Base-by-base conservation (phyloP, 2,329 filamentous ascomycete species). In the Emergomyces pasteurianus region DNA sequence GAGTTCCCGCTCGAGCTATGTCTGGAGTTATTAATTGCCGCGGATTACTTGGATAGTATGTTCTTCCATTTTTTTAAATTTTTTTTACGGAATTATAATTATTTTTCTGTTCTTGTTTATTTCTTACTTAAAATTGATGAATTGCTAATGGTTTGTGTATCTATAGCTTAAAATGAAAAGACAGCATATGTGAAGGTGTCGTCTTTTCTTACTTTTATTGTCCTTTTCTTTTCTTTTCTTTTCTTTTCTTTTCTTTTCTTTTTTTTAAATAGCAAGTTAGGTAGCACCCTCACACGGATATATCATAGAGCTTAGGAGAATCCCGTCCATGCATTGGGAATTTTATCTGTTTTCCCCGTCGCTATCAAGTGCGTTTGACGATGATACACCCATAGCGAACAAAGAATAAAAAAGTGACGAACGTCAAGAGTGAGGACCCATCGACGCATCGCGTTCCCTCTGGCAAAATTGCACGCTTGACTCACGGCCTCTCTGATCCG, bases 1-100 rank as follows among this genome's bases (percentile, higher is more conserved):
- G 84, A 87, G 52, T 82, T 87, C 26, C 83, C 84, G 7, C 78
- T 83, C 1, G 85, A 87, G 73, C 69, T 87, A 58, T 86, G 83
- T 66, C 67, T 88, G 66, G 85, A 87, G 69, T 67, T 88, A 63
- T 70, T 87, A 67, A 85, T 86, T 77, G 84, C 85, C 31, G 84
- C 85, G 18, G 85, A 88, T 75, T 88, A 85, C 72, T 67, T 88
- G 68, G 80, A 84, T 71, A 77, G 65, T 71, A 38, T 58, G 63
- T 55, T 53, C 28, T 50, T 12, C n/a, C 16, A 2, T 40, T n/a
- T 42, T 31, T 7, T n/a, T n/a, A n/a, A n/a, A n/a, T 31, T 31
- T 31, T 31, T 31, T 7, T 31, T 31, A 3, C 7, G 31, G 7
- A 31, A 3, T 31, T 31, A 31, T 31, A 3, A 31, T 31, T 7